These are phyloP conservation scores for Flammula alnicola DNA, from an alignment of 1,284 basidiomycete genomes.

Conservation along the genomic window DNA sequence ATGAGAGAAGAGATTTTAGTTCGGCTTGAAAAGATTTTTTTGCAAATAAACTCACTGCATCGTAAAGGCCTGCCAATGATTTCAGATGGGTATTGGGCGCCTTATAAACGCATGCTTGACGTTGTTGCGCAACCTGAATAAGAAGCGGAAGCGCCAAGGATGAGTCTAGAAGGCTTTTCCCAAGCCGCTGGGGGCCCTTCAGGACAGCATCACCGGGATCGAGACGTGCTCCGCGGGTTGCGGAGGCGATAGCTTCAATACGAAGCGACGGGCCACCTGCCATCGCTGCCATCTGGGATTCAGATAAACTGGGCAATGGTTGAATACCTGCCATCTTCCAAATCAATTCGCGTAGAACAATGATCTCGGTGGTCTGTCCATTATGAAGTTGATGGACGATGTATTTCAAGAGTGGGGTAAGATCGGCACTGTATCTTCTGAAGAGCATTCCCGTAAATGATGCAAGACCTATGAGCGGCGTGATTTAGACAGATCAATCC, in stretches of 20 bases:
- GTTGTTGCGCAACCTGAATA: conserved; percentile 87
- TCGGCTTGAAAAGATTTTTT: not conserved
- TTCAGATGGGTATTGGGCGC: conserved; percentile 79
- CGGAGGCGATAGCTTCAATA: conserved; percentile 82
- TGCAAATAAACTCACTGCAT: conserved; percentile 55
- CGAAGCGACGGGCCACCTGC: conserved; percentile 88
- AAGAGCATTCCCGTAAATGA: conserved; percentile 94
- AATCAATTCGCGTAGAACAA: conserved; percentile 91
- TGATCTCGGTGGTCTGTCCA: conserved; percentile 86
- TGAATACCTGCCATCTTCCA: conserved; percentile 96
- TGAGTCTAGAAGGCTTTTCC: conserved; percentile 72
- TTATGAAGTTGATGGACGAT: conserved; percentile 89
- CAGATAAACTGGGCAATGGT: conserved; percentile 86
- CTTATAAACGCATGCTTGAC: conserved; percentile 79
- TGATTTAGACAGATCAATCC: conserved; percentile 21
- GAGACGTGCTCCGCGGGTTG: conserved; percentile 69
- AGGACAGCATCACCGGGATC: conserved; percentile 64
- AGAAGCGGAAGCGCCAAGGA: conserved; percentile 81
- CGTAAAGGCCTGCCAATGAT: conserved; percentile 84
- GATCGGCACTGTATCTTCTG: conserved; percentile 83
- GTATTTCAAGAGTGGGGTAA: conserved; percentile 87
- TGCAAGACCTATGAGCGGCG: conserved; percentile 69
- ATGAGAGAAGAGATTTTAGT: conserved; percentile 7
- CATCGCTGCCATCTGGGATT: conserved; percentile 88
- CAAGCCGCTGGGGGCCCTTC: conserved; percentile 71